phyloP scores from a whole-genome alignment of 2,329 filamentous ascomycete genomes.

The Fusarium torreyae region DNA sequence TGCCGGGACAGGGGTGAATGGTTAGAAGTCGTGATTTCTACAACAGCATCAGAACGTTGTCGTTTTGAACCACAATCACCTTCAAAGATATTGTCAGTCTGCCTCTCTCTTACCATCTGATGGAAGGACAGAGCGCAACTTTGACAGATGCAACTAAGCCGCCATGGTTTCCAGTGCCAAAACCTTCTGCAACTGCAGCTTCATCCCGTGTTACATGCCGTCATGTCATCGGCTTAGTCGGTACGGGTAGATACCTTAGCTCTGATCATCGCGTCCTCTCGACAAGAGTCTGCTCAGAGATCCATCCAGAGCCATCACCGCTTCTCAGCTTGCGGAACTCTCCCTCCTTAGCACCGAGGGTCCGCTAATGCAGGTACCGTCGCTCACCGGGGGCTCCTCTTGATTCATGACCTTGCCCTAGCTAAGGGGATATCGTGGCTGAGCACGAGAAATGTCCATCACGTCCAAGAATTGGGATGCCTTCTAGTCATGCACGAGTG shows the following conservation, averaged over 20 bases:
- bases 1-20: slow-evolving; percentile 7
- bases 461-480: slow-evolving; percentile 13
- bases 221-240: slow-evolving; percentile 13
- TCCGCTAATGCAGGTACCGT: slow-evolving; percentile 44
- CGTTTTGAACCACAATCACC: background rate
- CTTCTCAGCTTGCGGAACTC: slow-evolving; percentile 17
- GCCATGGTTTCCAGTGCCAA: background rate
- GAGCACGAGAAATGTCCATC: slow-evolving; percentile 5
- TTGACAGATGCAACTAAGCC: background rate
- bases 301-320: slow-evolving; percentile 18
- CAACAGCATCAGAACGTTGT: background rate
- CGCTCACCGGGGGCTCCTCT: slow-evolving; percentile 12
- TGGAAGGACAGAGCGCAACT: background rate
- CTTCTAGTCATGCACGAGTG: slow-evolving; percentile 32
- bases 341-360: slow-evolving; percentile 17
- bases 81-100: background rate
- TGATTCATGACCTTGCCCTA: slow-evolving; percentile 37
- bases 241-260: slow-evolving; percentile 31
- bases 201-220: background rate
- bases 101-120: slow-evolving; percentile 1
- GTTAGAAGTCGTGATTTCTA: slow-evolving; percentile 2
- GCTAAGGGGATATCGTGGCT: slow-evolving; percentile 33
- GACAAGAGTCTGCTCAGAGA: slow-evolving; percentile 13
- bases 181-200: slow-evolving; percentile 2
- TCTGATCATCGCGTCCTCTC: slow-evolving; percentile 16